Evolutionary conservation across 1,139 yeast genomes (phyloP), one percentile per base, ranked within the genome.

Genomic region (Hanseniaspora sp.): DNA sequence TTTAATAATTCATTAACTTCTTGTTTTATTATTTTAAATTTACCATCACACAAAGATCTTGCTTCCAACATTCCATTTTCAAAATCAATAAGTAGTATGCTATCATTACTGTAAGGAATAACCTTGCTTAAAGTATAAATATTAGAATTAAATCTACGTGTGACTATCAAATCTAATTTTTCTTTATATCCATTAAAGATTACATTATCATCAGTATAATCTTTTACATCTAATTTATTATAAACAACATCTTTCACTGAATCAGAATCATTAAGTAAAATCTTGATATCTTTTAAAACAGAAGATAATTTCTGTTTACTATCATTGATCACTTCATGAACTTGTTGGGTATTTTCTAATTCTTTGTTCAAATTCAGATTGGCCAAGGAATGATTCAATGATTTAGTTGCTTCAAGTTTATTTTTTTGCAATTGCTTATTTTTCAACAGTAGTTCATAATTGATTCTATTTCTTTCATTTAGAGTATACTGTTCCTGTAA

Each of bases 401-500:
- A 1, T 15, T n/a, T 15, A 15, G 3, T 17, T n/a, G 37, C 37
- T 7, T 43, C 38, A 11, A 15, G 29, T 28, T 45, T 51, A 11
- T 51, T 47, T 33, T 18, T 45, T 17, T 51, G 54, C 6, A 51
- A 30, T 15, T 51, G 41, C 17, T 51, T 51, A 15, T 37, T 45
- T 39, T 47, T 51, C 28, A 61, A 68, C 51, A 38, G 38, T 53
- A 77, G 65, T 56, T 74, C 80, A 81, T 82, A 78, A 49, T 74
- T 74, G 51, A 78, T 75, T 48, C 80, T 68, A 58, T 76, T 79
- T 53, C 78, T 72, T 61, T 78, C 82, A 61, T 74, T 76, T 49
- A 73, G 72, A 56, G 78, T 77, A 72, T 78, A 77, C 61, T 78
- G 82, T 41, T 74, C 69, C 61, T 78, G 82, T 59, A 78, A 68